phyloP scores from a whole-genome alignment of 371 early-diverging fungal genomes.

The Dinochytrium kinnereticum region DNA sequence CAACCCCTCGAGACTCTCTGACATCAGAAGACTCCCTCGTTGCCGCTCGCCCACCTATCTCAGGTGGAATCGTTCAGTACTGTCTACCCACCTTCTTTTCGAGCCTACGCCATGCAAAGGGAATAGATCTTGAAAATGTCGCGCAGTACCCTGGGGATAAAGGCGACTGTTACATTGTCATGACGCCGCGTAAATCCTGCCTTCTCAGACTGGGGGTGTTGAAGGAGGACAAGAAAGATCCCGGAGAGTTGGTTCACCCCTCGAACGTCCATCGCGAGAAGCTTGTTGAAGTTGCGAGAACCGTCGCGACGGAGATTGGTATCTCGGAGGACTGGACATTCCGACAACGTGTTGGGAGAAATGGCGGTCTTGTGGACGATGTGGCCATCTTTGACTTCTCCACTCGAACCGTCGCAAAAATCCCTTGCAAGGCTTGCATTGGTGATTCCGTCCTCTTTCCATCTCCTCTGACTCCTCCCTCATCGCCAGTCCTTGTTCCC shows the following conservation, averaged over 20 bases:
- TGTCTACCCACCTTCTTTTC: background rate
- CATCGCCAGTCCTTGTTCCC: background rate
- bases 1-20: background rate
- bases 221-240: slow-evolving; percentile 1
- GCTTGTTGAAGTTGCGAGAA: background rate
- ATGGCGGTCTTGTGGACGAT: background rate
- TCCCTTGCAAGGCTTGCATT: slow-evolving; percentile 2
- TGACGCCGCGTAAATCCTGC: slow-evolving; percentile 16
- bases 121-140: slow-evolving; percentile 16
- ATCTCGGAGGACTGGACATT: slow-evolving; percentile 2
- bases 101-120: background rate
- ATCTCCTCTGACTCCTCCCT: background rate
- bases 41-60: background rate
- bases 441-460: background rate
- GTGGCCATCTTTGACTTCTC: slow-evolving; percentile 17
- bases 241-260: background rate
- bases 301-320: slow-evolving; percentile 8
- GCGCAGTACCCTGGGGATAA: slow-evolving; percentile 10
- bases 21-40: background rate
- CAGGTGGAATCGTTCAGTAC: slow-evolving; percentile 17
- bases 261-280: slow-evolving; percentile 1
- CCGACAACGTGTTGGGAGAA: background rate
- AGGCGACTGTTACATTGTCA: slow-evolving; percentile 16
- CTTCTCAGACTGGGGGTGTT: slow-evolving; percentile 2
- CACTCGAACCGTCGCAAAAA: background rate